Evolutionary conservation across 2,329 filamentous ascomycete species (phyloP).

Genomic region (Knoxdaviesia proteae): DNA sequence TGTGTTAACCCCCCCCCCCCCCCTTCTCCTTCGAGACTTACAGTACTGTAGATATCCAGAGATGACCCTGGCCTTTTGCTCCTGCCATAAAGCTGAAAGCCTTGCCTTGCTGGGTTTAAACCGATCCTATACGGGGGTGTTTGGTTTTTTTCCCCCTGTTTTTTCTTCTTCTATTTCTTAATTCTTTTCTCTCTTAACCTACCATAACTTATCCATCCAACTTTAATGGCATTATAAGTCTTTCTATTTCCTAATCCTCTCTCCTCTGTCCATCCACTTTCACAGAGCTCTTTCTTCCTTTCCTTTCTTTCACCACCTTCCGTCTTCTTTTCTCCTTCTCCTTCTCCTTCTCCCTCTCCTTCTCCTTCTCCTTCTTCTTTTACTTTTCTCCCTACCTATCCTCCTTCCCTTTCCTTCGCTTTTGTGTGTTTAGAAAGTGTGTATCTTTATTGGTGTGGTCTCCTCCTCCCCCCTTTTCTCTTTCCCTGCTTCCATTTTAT

Average conservation of each 20-base stretch:
- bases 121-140: too few species aligned
- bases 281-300: background rate
- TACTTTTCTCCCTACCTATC: background rate
- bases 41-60: too few species aligned
- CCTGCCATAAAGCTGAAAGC: too few species aligned
- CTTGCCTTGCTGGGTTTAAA: too few species aligned
- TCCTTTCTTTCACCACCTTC: background rate
- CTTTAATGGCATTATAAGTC: background rate
- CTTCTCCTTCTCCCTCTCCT: background rate
- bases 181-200: background rate
- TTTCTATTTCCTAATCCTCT: background rate
- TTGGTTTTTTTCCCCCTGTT: background rate
- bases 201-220: background rate
- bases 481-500: background rate
- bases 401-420: background rate
- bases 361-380: conserved; percentile 2
- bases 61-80: too few species aligned
- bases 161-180: background rate
- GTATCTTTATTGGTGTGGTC: background rate
- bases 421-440: too few species aligned
- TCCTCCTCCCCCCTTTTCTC: background rate
- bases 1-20: too few species aligned
- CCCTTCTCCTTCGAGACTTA: too few species aligned
- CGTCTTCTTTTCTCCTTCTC: background rate
- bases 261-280: background rate